phyloP scores from a whole-genome alignment of 805 yeast genomes.

The Priceomyces medius region DNA sequence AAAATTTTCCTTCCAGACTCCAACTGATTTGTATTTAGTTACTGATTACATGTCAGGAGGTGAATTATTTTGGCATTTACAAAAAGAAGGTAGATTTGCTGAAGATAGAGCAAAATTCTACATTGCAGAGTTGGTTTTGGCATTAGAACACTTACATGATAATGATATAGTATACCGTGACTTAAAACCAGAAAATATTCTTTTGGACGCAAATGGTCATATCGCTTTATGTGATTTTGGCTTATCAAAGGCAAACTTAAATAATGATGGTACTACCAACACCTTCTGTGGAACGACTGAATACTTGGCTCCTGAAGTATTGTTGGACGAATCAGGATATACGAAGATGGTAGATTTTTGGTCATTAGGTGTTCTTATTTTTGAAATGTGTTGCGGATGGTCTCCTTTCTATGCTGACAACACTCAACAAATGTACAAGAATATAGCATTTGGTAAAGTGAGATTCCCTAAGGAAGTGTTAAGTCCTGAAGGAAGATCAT shows the following conservation, averaged over 20 bases:
- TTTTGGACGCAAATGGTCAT: constrained; percentile 95
- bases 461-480: constrained; percentile 95
- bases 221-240: constrained; percentile 98
- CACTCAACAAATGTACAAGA: constrained; percentile 98
- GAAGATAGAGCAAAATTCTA: constrained; percentile 96
- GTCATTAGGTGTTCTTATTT: constrained; percentile 94
- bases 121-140: constrained; percentile 92
- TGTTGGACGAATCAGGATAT: constrained; percentile 93
- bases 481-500: constrained; percentile 89
- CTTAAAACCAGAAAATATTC: constrained; percentile 93
- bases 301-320: constrained; percentile 94
- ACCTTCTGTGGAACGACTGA: constrained; percentile 99
- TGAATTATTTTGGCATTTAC: constrained; percentile 94
- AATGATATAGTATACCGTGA: constrained; percentile 96
- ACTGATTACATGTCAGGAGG: constrained; percentile 99
- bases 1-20: constrained; percentile 95
- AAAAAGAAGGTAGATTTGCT: constrained; percentile 89
- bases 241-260: constrained; percentile 86
- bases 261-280: constrained; percentile 85
- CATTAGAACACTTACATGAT: constrained; percentile 91
- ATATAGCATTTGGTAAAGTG: constrained; percentile 97
- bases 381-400: constrained; percentile 99
- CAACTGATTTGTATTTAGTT: constrained; percentile 84
- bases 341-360: constrained; percentile 99
- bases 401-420: constrained; percentile 97